Percentiles rank a stretch among this genome's conserved stretches.
Evolutionary conservation across 2,329 filamentous ascomycete genomes (phyloP).

Genomic region (Penicillium sp.): DNA sequence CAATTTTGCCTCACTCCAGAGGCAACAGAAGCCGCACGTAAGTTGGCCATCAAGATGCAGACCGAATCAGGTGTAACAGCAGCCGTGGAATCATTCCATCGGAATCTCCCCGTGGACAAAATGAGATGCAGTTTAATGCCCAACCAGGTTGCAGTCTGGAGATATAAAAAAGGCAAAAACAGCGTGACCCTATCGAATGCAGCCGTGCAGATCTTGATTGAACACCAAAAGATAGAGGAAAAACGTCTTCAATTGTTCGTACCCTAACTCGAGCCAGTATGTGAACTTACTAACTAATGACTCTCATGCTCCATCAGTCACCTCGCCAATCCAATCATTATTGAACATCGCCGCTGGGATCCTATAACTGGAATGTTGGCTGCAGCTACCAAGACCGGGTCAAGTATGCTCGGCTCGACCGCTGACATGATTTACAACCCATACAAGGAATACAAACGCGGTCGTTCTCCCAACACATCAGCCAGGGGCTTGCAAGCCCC

Average conservation of each 20-base stretch:
- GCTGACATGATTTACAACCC: conserved; percentile 27
- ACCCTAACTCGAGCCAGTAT: not conserved
- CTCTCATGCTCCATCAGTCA: conserved; percentile 13
- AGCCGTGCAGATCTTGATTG: conserved; percentile 23
- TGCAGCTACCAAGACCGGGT: conserved; percentile 22
- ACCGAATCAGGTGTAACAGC: conserved; percentile 40
- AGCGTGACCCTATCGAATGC: conserved; percentile 21
- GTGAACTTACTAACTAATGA: not conserved
- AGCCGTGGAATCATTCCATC: conserved; percentile 48
- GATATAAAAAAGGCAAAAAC: conserved; percentile 8
- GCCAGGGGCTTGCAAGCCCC: not conserved
- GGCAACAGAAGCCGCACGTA: conserved; percentile 34
- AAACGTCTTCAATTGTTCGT: conserved; percentile 22
- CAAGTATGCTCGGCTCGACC: conserved; percentile 25
- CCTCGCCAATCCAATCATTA: conserved; percentile 27
- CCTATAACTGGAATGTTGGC: conserved; percentile 29
- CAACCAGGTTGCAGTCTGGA: conserved; percentile 26
- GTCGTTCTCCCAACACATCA: conserved; percentile 2
- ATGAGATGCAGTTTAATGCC: conserved; percentile 27
- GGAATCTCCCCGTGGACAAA: conserved; percentile 23
- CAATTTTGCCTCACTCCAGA: conserved; percentile 41
- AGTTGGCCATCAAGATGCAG: conserved; percentile 39
- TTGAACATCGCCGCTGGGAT: conserved; percentile 36
- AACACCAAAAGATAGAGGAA: conserved; percentile 19
- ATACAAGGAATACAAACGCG: conserved; percentile 24